phyloP scores from a whole-genome alignment of 805 yeast species.

The Saccharomyces kudriavzevii region DNA sequence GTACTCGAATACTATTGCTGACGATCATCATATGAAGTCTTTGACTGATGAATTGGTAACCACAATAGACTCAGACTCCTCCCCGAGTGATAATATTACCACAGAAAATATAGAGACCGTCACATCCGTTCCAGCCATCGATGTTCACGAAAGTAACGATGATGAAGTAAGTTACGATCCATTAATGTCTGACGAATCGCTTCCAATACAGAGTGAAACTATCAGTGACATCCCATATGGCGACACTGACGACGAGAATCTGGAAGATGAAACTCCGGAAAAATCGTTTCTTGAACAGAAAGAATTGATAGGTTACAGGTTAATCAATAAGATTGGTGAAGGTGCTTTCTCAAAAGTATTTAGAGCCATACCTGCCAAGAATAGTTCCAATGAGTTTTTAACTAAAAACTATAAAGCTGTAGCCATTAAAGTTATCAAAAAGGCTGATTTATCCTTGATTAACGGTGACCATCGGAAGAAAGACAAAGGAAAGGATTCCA shows the following conservation, averaged over 20 bases:
- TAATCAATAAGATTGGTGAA: slow-evolving; percentile 56
- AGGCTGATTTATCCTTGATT: slow-evolving; percentile 56
- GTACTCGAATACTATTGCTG: not conserved
- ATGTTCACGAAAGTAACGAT: slow-evolving; percentile 1
- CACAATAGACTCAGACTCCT: not conserved
- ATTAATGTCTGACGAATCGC: not conserved
- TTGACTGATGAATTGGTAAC: not conserved
- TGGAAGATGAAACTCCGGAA: slow-evolving; percentile 17
- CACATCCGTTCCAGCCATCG: slow-evolving; percentile 2
- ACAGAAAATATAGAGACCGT: not conserved
- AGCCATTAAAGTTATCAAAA: slow-evolving; percentile 56
- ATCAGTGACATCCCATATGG: not conserved
- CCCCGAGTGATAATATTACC: not conserved
- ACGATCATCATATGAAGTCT: not conserved
- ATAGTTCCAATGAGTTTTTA: slow-evolving; percentile 8
- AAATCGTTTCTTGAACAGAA: slow-evolving; percentile 31
- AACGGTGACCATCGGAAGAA: slow-evolving; percentile 4
- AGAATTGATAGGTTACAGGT: slow-evolving; percentile 31
- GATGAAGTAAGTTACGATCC: slow-evolving; percentile 1
- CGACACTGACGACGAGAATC: not conserved
- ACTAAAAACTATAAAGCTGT: slow-evolving; percentile 26
- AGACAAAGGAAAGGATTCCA: slow-evolving; percentile 7
- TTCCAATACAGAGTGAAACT: not conserved
- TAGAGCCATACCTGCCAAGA: slow-evolving; percentile 38
- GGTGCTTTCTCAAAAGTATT: slow-evolving; percentile 77